Conservation (phyloP, 163 green algal genomes). For the Scenedesmus sp. region DNA sequence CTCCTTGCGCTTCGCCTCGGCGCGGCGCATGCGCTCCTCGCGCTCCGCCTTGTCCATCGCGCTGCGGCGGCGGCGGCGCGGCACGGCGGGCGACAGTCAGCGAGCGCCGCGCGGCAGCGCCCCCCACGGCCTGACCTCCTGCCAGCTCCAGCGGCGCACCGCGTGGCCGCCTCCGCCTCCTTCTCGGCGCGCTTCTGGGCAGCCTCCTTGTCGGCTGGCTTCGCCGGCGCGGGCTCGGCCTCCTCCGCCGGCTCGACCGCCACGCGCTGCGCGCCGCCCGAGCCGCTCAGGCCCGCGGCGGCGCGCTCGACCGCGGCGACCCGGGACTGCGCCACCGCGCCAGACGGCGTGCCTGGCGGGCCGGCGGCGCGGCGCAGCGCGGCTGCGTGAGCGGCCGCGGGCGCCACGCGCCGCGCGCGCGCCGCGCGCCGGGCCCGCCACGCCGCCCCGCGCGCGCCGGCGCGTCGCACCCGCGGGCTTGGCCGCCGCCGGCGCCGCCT, state of each 20-base stretch:
- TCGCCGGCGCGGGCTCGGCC: background rate
- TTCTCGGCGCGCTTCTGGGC: conserved; percentile 33
- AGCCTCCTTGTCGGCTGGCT: conserved; percentile 25
- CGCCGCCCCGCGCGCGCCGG: conserved; percentile 2
- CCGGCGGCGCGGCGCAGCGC: too few relatives aligned
- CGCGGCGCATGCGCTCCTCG: conserved; percentile 35
- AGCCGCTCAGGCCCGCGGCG: conserved; percentile 30
- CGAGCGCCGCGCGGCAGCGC: background rate
- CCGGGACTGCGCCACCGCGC: conserved; percentile 29
- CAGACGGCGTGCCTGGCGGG: conserved; percentile 26
- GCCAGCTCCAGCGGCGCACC: background rate
- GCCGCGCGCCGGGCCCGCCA: background rate
- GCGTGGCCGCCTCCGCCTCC: conserved; percentile 41
- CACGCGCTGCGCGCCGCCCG: conserved; percentile 38
- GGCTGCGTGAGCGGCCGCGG: too few relatives aligned
- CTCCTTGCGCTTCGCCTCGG: conserved; percentile 55
- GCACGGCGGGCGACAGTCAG: background rate
- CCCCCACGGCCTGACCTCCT: background rate
- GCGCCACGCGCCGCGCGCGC: too few relatives aligned
- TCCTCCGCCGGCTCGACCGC: background rate
- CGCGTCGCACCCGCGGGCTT: conserved; percentile 26
- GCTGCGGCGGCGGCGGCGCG: conserved; percentile 4
- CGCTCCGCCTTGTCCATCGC: conserved; percentile 58
- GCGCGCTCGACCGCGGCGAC: conserved; percentile 38
- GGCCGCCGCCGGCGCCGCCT: background rate